These are phyloP conservation scores for Backusella morwellensis DNA, from an alignment of 192 early-diverging fungal species.

Conservation along the genomic window DNA sequence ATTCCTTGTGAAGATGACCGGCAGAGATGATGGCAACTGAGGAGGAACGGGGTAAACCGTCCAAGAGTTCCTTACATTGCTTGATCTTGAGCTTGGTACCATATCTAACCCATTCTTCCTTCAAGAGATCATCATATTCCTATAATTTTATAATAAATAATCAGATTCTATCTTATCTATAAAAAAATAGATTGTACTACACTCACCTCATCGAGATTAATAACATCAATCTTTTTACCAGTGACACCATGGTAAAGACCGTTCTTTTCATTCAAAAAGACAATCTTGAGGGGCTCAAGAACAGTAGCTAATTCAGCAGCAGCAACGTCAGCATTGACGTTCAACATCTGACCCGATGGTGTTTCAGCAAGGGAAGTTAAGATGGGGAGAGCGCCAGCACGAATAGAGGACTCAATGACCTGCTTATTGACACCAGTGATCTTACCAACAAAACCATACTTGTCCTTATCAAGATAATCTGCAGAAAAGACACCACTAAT, in stretches of 20 bases:
- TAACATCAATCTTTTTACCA: slow-evolving; percentile 94
- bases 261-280: slow-evolving; percentile 98
- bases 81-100: slow-evolving; percentile 97
- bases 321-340: slow-evolving; percentile 98
- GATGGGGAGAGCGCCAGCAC: slow-evolving; percentile 93
- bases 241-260: slow-evolving; percentile 93
- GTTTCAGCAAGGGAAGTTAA: slow-evolving; percentile 96
- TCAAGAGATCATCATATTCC: slow-evolving; percentile 94
- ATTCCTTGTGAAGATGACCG: slow-evolving; percentile 97
- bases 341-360: slow-evolving; percentile 93
- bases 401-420: slow-evolving; percentile 89
- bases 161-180: slow-evolving; percentile 9
- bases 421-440: slow-evolving; percentile 91
- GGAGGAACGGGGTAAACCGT: slow-evolving; percentile 93
- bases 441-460: slow-evolving; percentile 93
- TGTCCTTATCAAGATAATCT: slow-evolving; percentile 93
- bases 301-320: slow-evolving; percentile 96
- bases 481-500: slow-evolving; percentile 95
- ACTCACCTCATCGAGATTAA: slow-evolving; percentile 93
- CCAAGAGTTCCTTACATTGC: slow-evolving; percentile 97
- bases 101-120: slow-evolving; percentile 96
- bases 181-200: not conserved
- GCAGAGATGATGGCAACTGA: slow-evolving; percentile 99
- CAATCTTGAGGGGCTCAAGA: slow-evolving; percentile 95
- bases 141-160: slow-evolving; percentile 25